A percentile compares a stretch with the other conserved stretches of the same genome.
Conservation (phyloP, 129 eudicot species). For the Tagetes patula region DNA sequence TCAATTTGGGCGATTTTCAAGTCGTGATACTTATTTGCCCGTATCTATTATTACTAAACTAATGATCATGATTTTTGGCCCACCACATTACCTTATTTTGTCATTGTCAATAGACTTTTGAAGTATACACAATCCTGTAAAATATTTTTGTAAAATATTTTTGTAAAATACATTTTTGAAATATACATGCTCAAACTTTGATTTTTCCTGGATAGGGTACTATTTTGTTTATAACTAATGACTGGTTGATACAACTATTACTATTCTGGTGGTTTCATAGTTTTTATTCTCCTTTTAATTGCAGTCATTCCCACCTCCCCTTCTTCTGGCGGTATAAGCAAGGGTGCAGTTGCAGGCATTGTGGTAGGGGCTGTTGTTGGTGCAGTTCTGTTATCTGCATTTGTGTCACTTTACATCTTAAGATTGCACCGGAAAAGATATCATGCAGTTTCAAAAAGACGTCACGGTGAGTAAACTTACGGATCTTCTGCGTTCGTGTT, state of each 20-base stretch:
- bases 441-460: constrained; percentile 43
- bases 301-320: constrained; percentile 45
- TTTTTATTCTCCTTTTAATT: constrained; percentile 21
- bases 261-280: neutral
- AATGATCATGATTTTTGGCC: constrained; percentile 15
- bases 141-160: constrained; percentile 6
- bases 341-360: constrained; percentile 76
- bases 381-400: constrained; percentile 60
- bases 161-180: neutral
- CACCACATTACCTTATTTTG: neutral
- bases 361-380: constrained; percentile 64
- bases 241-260: neutral
- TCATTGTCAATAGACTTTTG: neutral
- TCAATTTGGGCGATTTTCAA: neutral
- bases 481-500: neutral
- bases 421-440: constrained; percentile 41
- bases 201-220: neutral
- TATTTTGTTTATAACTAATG: neutral
- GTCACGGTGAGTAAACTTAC: constrained; percentile 50
- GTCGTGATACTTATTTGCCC: neutral
- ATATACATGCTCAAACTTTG: constrained; percentile 11
- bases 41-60: neutral
- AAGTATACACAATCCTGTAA: neutral
- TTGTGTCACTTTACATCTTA: constrained; percentile 52
- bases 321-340: constrained; percentile 72